phyloP scores from a whole-genome alignment of 768 basidiomycete species.

The Lentinus tigrinus region DNA sequence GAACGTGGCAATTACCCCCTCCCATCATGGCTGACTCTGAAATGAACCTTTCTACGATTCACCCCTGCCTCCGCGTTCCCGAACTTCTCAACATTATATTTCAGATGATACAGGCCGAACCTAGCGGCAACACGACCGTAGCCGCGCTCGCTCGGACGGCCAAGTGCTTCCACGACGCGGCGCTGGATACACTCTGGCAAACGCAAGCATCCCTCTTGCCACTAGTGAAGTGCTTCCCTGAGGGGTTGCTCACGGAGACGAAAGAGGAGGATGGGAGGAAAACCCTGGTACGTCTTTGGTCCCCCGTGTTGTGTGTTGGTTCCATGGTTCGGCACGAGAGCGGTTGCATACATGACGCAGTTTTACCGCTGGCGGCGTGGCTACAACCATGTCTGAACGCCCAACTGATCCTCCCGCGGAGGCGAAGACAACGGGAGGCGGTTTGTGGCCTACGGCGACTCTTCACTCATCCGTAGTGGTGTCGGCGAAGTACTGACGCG shows the following conservation, averaged over 20 bases:
- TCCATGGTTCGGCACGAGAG: too few relatives aligned
- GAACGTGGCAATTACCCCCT: too few relatives aligned
- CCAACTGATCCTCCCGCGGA: too few relatives aligned
- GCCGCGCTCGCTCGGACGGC: constrained; percentile 8
- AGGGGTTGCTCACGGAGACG: neutral
- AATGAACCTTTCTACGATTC: neutral
- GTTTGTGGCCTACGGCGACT: too few relatives aligned
- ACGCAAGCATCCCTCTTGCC: constrained; percentile 3
- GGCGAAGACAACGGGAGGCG: too few relatives aligned
- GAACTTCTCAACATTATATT: constrained; percentile 11
- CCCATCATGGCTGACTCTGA: too few relatives aligned
- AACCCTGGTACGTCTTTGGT: neutral
- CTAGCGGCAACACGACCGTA: neutral
- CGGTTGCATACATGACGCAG: too few relatives aligned
- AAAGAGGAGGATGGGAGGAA: neutral
- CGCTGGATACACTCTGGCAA: constrained; percentile 15
- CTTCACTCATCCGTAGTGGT: too few relatives aligned
- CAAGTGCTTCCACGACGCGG: constrained; percentile 4
- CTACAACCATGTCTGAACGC: neutral
- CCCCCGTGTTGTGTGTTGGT: too few relatives aligned
- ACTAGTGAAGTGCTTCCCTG: constrained; percentile 8
- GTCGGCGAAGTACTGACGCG: too few relatives aligned
- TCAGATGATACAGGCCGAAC: neutral
- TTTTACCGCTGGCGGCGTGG: neutral
- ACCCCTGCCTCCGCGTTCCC: constrained; percentile 6